Percentiles rank a stretch among this genome's conserved stretches.
These are phyloP conservation scores for Colletotrichum theobromicola DNA, from an alignment of 2,329 filamentous ascomycete genomes.

Conservation along the genomic window DNA sequence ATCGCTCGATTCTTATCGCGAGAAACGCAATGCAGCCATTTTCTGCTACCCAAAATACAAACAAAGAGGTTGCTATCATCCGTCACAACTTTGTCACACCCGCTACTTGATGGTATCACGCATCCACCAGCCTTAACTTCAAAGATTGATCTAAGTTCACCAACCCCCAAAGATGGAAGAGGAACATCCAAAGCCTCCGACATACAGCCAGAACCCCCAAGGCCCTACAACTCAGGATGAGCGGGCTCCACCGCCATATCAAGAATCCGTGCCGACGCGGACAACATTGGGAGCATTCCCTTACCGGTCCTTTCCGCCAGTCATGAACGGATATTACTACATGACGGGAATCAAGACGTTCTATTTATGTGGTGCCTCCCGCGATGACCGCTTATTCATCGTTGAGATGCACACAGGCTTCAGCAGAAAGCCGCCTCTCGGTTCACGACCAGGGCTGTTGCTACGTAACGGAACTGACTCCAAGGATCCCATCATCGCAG, in stretches of 20 bases:
- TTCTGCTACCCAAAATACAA: background rate
- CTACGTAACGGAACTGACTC: background rate
- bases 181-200: background rate
- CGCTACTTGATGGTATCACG: background rate
- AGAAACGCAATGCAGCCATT: fast-evolving
- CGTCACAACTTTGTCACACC: background rate
- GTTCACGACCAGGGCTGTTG: background rate
- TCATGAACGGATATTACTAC: background rate
- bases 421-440: background rate
- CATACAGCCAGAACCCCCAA: background rate
- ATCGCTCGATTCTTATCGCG: background rate
- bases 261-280: background rate
- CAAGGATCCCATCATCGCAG: background rate
- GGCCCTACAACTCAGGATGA: background rate
- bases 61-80: fast-evolving
- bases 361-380: background rate
- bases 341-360: background rate
- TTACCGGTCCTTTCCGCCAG: background rate
- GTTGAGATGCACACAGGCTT: background rate
- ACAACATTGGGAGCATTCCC: too few species aligned
- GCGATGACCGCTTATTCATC: background rate
- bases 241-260: background rate
- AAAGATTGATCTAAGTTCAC: background rate
- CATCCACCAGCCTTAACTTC: background rate
- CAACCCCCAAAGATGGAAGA: background rate